Evolutionary conservation across 768 basidiomycete genomes (phyloP).

Genomic region (Fibroporia radiculosa): DNA sequence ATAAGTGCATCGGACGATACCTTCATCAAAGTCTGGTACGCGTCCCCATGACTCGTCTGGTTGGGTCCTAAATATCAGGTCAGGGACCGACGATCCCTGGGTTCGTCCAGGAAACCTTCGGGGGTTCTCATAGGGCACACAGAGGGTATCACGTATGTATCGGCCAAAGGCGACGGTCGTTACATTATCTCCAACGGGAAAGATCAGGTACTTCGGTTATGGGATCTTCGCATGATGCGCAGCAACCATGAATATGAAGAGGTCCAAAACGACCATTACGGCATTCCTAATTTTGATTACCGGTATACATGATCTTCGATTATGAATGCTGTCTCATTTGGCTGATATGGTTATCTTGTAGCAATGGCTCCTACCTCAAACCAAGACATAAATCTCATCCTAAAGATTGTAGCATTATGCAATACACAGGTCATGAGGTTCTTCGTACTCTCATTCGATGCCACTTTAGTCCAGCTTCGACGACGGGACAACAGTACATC

Average conservation of each 20-base stretch:
- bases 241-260: constrained; percentile 59
- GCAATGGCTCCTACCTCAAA: constrained; percentile 59
- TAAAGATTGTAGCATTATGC: constrained; percentile 90
- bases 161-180: constrained; percentile 93
- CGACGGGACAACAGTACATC: constrained; percentile 88
- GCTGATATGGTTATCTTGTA: constrained; percentile 19
- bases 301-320: constrained; percentile 40
- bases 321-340: not conserved
- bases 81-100: constrained; percentile 47
- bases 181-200: constrained; percentile 96
- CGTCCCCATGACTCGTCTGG: not conserved
- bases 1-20: constrained; percentile 94
- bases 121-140: constrained; percentile 94
- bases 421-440: constrained; percentile 87
- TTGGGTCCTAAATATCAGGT: not conserved
- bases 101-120: constrained; percentile 61
- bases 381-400: constrained; percentile 65
- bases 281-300: constrained; percentile 67
- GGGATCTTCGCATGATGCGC: constrained; percentile 94
- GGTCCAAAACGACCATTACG: constrained; percentile 43
- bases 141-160: constrained; percentile 91
- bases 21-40: constrained; percentile 91
- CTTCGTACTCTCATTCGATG: constrained; percentile 90
- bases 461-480: constrained; percentile 90
- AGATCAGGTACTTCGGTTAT: constrained; percentile 85